Evolutionary conservation across 1,139 yeast species (phyloP), one percentile per base, ranked within the genome.

Genomic region (Sugiyamaella xylanicola): DNA sequence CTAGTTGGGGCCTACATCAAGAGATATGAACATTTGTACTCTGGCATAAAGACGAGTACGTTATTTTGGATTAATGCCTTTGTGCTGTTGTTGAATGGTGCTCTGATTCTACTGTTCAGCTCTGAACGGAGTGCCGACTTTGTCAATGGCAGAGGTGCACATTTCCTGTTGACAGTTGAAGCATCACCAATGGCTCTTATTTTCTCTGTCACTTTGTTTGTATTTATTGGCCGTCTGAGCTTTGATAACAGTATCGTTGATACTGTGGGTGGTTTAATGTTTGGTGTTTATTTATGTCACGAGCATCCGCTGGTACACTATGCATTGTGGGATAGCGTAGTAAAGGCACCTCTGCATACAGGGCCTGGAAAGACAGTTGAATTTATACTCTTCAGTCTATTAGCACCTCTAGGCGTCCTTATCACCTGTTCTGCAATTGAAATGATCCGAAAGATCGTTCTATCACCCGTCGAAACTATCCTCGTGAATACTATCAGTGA

Each of bases 1-100:
- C 15, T 49, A 2, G 32, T 32, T 17, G 53, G 53, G 2, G 53
- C 53, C 8, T 49, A 36, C 19, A 11, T 49, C 42, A 27, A 32
- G 15, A 13, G 13, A 32, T 32, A 32, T 32, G 37, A 32, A n/a
- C 15, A 11, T 15, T 16, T 8, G 27, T 35, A n/a, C 37, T 37
- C n/a, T 29, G 13, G 15, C 13, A n/a, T 32, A 4, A 8, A 7
- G 8, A 32, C 37, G 15, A 13, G 15, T 4, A 32, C 37, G 4
- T 15, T 32, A 4, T 32, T 32, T 15, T 32, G 37, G 15, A 32
- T 32, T n/a, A 32, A 32, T 13, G 15, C 13, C 4, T n/a, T 32
- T 4, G 4, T 32, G 4, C 13, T 32, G 15, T 11, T 13, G 15
- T 4, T 32, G 15, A 32, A 32, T n/a, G 13, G 4, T 11, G 15